Evolutionary conservation across 495 filamentous ascomycete genomes (phyloP), one percentile per base, ranked within the genome.

Genomic region (Neurospora sp.): DNA sequence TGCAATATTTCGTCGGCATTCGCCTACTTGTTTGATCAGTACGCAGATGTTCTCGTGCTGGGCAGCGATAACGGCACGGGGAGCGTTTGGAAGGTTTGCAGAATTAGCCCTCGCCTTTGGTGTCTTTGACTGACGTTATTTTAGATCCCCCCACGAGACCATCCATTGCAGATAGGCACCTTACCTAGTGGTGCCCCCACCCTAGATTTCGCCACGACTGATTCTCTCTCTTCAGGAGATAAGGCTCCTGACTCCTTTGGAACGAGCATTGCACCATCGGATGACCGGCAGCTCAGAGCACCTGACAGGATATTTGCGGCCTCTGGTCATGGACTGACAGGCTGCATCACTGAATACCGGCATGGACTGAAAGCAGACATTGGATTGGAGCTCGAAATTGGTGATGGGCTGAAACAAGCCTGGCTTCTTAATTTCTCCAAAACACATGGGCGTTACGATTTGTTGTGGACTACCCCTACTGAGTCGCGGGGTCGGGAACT

Each of bases 1-100:
- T 87, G 87, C 77, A 89, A 88, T 70, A 88, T 92, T 69, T 88
- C 88, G 39, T 87, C 81, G 1, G 89, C 90, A 4, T 92, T 94
- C 80, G 88, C 91, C n/a, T 86, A 83, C 61, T 74, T 82, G 4
- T 80, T 76, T 59, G 77, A 79, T 69, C 73, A 84, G 9, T 87
- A 86, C 70, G 89, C 89, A 31, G 95, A 98, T 78, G 83, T 96
- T 46, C 85, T 98, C 53, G 82, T 97, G 22, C 88, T 92, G 7
- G 92, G 90, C 18, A 93, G 96, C n/a, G 90, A 91, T 70, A 90
- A 89, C 68, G 91, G 94, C n/a, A 85, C 90, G 74, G 96, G 95
- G 8, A 90, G 90, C 0, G 85, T 94, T 12, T 96, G 91, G 84
- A 82, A 88, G 74, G 90, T 92, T 80, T 82, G 89, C 6, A 22